phyloP scores from a whole-genome alignment of 352 stramenopile genomes.

The Pilasporangium apinafurcum region DNA sequence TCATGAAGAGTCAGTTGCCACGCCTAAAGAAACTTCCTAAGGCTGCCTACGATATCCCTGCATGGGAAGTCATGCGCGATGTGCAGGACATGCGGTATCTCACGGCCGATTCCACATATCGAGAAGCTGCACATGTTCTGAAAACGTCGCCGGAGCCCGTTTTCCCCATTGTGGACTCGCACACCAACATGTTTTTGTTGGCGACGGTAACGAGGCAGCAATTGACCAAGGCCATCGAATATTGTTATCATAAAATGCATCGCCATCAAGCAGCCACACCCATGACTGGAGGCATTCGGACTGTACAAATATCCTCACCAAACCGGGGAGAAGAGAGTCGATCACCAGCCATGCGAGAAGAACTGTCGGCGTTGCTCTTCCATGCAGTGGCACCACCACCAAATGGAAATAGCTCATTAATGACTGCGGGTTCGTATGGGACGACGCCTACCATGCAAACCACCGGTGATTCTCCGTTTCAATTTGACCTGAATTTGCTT shows the following conservation, averaged over 20 bases:
- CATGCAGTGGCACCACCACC: slow-evolving; percentile 10
- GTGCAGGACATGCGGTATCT: slow-evolving; percentile 58
- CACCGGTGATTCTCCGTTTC: slow-evolving; percentile 9
- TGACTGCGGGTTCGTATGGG: slow-evolving; percentile 5
- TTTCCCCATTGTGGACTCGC: slow-evolving; percentile 68
- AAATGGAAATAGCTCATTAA: no score
- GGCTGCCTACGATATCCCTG: slow-evolving; percentile 74
- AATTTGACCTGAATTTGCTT: slow-evolving; percentile 18
- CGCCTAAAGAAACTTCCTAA: slow-evolving; percentile 80
- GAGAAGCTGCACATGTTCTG: slow-evolving; percentile 43
- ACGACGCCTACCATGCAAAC: slow-evolving; percentile 6
- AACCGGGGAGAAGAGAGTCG: no score
- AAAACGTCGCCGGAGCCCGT: slow-evolving; percentile 47
- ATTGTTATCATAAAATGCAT: slow-evolving; percentile 39
- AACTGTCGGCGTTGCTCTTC: slow-evolving; percentile 24
- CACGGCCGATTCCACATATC: slow-evolving; percentile 67
- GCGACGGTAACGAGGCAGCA: slow-evolving; percentile 58
- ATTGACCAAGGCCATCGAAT: slow-evolving; percentile 44
- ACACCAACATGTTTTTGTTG: slow-evolving; percentile 51
- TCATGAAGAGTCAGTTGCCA: slow-evolving; percentile 74
- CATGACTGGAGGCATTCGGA: no score
- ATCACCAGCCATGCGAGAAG: slow-evolving; percentile 2
- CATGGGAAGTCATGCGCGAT: slow-evolving; percentile 82
- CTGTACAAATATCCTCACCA: no score
- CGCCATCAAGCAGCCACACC: no score